These are phyloP conservation scores for Dendrobium catenatum DNA, from an alignment of 106 monocot species.

Conservation along the genomic window DNA sequence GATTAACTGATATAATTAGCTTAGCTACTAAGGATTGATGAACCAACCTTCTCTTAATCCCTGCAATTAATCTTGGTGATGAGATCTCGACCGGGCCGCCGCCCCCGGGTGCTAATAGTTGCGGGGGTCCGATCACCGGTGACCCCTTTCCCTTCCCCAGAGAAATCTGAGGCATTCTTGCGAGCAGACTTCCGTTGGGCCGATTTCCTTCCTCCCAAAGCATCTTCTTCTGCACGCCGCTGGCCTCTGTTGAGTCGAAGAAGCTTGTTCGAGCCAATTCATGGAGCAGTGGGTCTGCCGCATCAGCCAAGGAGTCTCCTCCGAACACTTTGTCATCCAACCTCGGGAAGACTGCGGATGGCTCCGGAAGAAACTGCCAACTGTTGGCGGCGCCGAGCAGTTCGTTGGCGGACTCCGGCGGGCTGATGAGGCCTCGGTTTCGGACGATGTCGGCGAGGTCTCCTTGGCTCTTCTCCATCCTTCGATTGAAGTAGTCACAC, in stretches of 20 bases:
- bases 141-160: constrained; percentile 11
- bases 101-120: constrained; percentile 10
- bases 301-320: constrained; percentile 18
- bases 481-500: not conserved
- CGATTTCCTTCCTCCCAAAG: not conserved
- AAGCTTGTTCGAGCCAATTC: constrained; percentile 16
- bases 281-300: constrained; percentile 19
- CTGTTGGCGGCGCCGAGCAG: not conserved
- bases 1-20: no score
- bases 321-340: constrained; percentile 11
- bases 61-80: not conserved
- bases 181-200: not conserved
- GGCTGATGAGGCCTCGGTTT: not conserved
- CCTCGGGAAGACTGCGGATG: constrained; percentile 1
- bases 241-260: not conserved
- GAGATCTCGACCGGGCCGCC: not conserved
- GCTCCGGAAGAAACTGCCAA: constrained; percentile 18
- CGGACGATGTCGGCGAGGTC: constrained; percentile 39
- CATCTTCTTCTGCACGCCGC: not conserved
- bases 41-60: not conserved
- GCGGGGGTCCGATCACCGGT: constrained; percentile 39
- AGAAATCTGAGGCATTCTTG: not conserved
- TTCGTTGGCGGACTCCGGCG: not conserved
- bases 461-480: constrained; percentile 28
- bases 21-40: not conserved